phyloP scores from a whole-genome alignment of 192 early-diverging fungal species.

The Entomortierella lignicola region DNA sequence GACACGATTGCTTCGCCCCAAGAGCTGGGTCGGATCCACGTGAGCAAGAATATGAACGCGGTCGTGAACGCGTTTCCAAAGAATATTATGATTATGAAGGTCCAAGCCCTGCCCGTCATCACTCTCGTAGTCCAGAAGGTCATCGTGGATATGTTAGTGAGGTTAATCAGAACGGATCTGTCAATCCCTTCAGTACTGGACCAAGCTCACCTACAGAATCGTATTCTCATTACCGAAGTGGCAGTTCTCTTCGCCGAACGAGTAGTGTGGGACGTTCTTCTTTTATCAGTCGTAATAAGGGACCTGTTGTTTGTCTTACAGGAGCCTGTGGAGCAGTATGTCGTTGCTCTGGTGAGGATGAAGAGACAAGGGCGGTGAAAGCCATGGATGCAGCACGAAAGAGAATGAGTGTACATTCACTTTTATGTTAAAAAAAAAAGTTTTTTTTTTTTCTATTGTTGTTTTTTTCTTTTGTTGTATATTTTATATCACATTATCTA shows the following conservation, averaged over 20 bases:
- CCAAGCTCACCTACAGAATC: conserved; percentile 36
- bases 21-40: neutral
- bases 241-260: conserved; percentile 15
- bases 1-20: conserved; percentile 16
- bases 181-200: conserved; percentile 38
- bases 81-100: conserved; percentile 19
- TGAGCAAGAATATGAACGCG: conserved; percentile 9
- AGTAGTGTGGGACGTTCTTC: conserved; percentile 35
- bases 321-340: conserved; percentile 48
- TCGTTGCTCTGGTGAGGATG: conserved; percentile 46
- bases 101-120: neutral
- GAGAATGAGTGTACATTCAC: conserved; percentile 49
- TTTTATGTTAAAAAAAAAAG: conserved; percentile 25
- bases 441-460: neutral
- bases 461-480: conserved; percentile 3
- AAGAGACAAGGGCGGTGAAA: conserved; percentile 44
- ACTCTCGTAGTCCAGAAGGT: conserved; percentile 8
- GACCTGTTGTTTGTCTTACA: conserved; percentile 23
- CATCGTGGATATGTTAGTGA: neutral
- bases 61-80: neutral
- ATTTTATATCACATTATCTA: neutral
- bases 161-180: neutral
- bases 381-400: conserved; percentile 54
- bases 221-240: conserved; percentile 1
- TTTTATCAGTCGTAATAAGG: conserved; percentile 15